A percentile compares a stretch with the other conserved stretches of the same genome.
Evolutionary conservation across 169 alveolate genomes (phyloP).

Genomic region (Cryptosporidium viatorum): DNA sequence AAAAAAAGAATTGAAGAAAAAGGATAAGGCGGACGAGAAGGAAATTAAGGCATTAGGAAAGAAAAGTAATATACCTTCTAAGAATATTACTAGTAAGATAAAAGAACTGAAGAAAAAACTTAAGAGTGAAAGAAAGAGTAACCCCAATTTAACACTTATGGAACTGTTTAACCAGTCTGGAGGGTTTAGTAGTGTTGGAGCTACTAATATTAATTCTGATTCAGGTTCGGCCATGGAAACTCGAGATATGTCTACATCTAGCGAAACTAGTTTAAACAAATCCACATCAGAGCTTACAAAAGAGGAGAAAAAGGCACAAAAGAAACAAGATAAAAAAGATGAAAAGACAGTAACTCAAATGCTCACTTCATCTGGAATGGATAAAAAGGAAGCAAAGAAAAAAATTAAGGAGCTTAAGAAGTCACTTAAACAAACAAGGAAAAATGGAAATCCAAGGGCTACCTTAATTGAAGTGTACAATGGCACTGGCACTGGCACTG

Average conservation of each 20-base stretch:
- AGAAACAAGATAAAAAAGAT: slow-evolving; percentile 41
- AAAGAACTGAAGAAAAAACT: slow-evolving; percentile 22
- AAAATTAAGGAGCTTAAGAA: slow-evolving; percentile 12
- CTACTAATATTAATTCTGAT: not conserved
- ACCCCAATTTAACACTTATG: slow-evolving; percentile 1
- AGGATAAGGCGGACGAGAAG: slow-evolving; percentile 24
- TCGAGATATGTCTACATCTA: not conserved
- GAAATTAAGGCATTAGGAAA: slow-evolving; percentile 28
- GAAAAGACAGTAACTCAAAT: not conserved
- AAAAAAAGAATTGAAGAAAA: not conserved
- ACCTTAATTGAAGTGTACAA: not conserved
- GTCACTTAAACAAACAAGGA: slow-evolving; percentile 12
- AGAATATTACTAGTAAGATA: not conserved
- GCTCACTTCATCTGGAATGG: not conserved
- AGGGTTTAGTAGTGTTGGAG: slow-evolving; percentile 12
- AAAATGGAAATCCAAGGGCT: slow-evolving; percentile 9
- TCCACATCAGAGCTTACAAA: not conserved
- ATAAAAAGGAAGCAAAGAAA: slow-evolving; percentile 1
- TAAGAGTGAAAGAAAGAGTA: not conserved
- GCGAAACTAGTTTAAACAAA: not conserved
- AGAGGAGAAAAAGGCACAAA: slow-evolving; percentile 42
- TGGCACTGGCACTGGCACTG: not conserved
- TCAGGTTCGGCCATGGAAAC: not conserved
- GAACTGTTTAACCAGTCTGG: slow-evolving; percentile 16
- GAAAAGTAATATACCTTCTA: not conserved